phyloP scores from a whole-genome alignment of 2,329 filamentous ascomycete genomes.

The Annulohypoxylon truncatum region DNA sequence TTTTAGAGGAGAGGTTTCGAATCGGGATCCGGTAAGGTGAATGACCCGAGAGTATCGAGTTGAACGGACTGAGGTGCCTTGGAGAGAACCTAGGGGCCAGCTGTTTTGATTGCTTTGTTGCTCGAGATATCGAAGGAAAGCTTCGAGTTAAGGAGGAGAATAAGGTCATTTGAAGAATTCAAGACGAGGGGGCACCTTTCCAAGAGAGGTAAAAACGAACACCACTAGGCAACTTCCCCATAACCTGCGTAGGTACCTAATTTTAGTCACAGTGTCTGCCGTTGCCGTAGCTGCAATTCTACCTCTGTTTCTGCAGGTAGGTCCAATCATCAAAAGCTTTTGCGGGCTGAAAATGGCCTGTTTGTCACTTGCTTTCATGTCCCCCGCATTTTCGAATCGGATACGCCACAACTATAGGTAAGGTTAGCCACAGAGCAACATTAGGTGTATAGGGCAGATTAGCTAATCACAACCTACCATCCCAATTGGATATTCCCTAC shows the following conservation, averaged over 20 bases:
- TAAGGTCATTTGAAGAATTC: slow-evolving; percentile 26
- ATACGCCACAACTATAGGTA: slow-evolving; percentile 12
- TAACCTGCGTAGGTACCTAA: slow-evolving; percentile 27
- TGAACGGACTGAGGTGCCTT: slow-evolving; percentile 1
- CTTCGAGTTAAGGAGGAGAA: slow-evolving; percentile 33
- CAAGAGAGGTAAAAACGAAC: not conserved
- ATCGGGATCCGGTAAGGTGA: slow-evolving; percentile 10
- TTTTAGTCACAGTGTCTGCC: slow-evolving; percentile 14
- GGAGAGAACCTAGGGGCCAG: slow-evolving; percentile 27
- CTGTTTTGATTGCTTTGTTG: slow-evolving; percentile 38
- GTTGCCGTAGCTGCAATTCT: slow-evolving; percentile 17
- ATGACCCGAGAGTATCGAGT: not conserved
- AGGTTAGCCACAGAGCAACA: not conserved
- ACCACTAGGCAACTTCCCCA: not conserved
- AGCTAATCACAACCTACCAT: not conserved
- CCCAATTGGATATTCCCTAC: not conserved
- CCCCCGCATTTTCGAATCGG: slow-evolving; percentile 13
- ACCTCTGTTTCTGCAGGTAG: not conserved
- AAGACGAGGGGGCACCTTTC: slow-evolving; percentile 26
- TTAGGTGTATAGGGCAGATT: not conserved
- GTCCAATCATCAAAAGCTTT: slow-evolving; percentile 10
- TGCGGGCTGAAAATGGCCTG: slow-evolving; percentile 1
- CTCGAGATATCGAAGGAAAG: slow-evolving; percentile 40
- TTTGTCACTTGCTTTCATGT: not conserved
- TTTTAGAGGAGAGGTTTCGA: slow-evolving; percentile 52